Percentiles rank a stretch among this genome's conserved stretches.
Conservation (phyloP, 345 rosid genomes). For the Atalantia buxifolia region DNA sequence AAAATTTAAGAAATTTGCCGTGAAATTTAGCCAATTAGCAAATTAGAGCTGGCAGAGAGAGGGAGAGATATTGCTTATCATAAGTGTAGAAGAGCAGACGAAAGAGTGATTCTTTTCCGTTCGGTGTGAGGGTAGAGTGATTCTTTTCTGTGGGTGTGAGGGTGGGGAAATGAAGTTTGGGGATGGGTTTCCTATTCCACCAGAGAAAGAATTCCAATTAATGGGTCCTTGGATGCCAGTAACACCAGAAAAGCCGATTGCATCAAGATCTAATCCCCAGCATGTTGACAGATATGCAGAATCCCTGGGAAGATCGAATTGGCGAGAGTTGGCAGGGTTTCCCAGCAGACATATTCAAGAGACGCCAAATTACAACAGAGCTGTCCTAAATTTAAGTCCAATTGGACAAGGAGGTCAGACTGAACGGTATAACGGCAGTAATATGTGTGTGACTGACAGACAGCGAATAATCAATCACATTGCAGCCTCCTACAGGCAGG, state of each 20-base stretch:
- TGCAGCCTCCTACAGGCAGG: conserved; percentile 27
- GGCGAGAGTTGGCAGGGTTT: conserved; percentile 33
- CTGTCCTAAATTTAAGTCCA: conserved; percentile 15
- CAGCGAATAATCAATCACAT: conserved; percentile 27
- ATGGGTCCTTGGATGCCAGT: conserved; percentile 43
- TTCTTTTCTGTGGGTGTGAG: conserved; percentile 21
- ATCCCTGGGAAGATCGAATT: conserved; percentile 21
- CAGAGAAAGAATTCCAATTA: conserved; percentile 24
- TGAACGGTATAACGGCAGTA: conserved; percentile 16
- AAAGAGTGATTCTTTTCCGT: conserved; percentile 2
- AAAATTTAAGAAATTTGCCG: conserved; percentile 5
- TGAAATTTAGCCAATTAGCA: background rate
- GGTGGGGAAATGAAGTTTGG: conserved; percentile 30
- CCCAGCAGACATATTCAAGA: conserved; percentile 21
- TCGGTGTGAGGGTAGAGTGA: conserved; percentile 25
- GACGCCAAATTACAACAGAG: conserved; percentile 16
- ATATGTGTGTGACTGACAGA: conserved; percentile 13
- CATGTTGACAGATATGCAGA: conserved; percentile 19
- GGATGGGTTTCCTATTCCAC: conserved; percentile 28
- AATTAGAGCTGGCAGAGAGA: background rate
- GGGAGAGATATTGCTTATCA: background rate
- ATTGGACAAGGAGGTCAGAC: conserved; percentile 17
- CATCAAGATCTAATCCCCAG: conserved; percentile 21
- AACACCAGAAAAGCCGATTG: conserved; percentile 40
- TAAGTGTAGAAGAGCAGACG: conserved; percentile 6